Base-by-base conservation (phyloP, 2,329 filamentous ascomycete species). In the Phaeoacremonium minimum region DNA sequence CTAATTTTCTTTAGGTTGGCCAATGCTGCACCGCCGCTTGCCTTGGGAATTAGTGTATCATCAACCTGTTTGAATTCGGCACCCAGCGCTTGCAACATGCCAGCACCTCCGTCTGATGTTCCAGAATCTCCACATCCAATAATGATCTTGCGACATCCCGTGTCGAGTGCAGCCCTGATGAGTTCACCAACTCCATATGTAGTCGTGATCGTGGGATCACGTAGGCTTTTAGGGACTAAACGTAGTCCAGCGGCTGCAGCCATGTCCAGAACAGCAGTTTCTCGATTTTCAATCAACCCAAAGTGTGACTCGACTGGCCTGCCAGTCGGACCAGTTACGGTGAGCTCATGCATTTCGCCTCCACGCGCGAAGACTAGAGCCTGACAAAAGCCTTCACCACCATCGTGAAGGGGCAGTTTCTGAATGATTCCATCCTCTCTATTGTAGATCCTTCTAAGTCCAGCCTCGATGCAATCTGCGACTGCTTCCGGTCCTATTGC, bases 91-190 rank as follows among this genome's bases (percentile, higher is more conserved):
- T 75, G 71, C 7, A 72, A 63, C 69, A 75, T 73, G 12, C 71
- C 71, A 1, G 66, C 65, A 12, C 71, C 72, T 6, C 68, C 71
- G 40, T 75, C 71, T 26, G 68, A 72, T 5, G 70, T 75, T 5
- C 69, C 72, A 4, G 71, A 75, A 46, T 75, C 71, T 22, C 71
- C 71, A 44, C 71, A 75, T 1, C 71, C 72, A 15, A 75, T 50
- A 7, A 75, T 55, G 32, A 75, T n/a, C n/a, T n/a, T n/a, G n/a
- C n/a, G n/a, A n/a, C n/a, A n/a, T n/a, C n/a, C n/a, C n/a, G n/a
- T n/a, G n/a, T n/a, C n/a, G n/a, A n/a, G n/a, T n/a, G n/a, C n/a
- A n/a, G n/a, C n/a, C n/a, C n/a, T n/a, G n/a, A 75, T 62, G 7
- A 74, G 53, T 43, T 75, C 55, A 3, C 71, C 71, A 4, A 75